Evolutionary conservation across 352 stramenopile species (phyloP).

Genomic region (Lagenidium sp.): DNA sequence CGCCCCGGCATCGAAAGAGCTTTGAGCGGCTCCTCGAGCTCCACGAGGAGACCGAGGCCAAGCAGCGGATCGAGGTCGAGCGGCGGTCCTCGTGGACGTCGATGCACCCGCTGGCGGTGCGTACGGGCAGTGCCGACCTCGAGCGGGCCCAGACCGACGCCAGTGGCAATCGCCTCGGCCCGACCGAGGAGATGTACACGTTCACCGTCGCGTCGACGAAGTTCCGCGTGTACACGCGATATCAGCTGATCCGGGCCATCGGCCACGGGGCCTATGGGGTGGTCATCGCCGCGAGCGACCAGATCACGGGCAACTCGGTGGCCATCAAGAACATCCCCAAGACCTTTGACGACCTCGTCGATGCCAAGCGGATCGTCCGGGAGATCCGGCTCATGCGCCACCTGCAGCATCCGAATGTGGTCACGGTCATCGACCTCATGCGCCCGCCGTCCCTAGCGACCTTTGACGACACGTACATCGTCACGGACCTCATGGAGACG

Average conservation of each 20-base stretch:
- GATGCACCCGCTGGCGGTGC: neutral
- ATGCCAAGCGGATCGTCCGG: slow-evolving; percentile 79
- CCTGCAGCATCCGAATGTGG: slow-evolving; percentile 57
- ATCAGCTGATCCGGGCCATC: slow-evolving; percentile 76
- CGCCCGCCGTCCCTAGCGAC: slow-evolving; percentile 50
- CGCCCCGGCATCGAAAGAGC: slow-evolving; percentile 57
- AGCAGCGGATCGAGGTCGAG: slow-evolving; percentile 25
- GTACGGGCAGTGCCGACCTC: neutral
- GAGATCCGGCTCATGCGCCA: slow-evolving; percentile 82
- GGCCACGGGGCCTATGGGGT: slow-evolving; percentile 74
- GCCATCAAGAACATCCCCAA: slow-evolving; percentile 84
- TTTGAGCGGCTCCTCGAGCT: slow-evolving; percentile 66
- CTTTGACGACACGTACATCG: slow-evolving; percentile 84
- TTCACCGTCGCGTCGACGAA: slow-evolving; percentile 80
- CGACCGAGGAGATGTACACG: slow-evolving; percentile 63
- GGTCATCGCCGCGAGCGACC: slow-evolving; percentile 73
- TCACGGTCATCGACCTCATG: slow-evolving; percentile 70
- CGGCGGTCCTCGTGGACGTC: slow-evolving; percentile 16
- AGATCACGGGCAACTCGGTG: slow-evolving; percentile 73
- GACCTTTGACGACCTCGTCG: slow-evolving; percentile 77
- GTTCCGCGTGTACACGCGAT: slow-evolving; percentile 76
- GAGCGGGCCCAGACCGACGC: slow-evolving; percentile 3
- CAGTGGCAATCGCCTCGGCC: neutral
- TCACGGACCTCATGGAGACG: slow-evolving; percentile 79
- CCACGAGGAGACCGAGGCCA: slow-evolving; percentile 56